Evolutionary conservation across 2,329 filamentous ascomycete species (phyloP), one percentile per base, ranked within the genome.

Genomic region (Colletotrichum godetiae): DNA sequence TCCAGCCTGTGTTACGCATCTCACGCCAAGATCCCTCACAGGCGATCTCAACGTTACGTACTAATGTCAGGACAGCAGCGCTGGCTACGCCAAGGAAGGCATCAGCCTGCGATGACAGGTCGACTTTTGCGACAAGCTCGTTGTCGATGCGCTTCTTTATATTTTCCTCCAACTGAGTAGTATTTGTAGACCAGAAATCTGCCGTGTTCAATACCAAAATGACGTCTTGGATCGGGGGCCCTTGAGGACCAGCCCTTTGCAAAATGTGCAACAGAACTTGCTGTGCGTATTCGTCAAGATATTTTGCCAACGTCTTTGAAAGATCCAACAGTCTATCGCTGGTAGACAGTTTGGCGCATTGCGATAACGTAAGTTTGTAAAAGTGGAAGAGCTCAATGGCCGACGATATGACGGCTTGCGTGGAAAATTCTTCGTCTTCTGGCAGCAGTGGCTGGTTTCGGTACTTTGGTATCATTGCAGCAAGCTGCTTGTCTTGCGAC

Each of bases 341-440:
- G 0, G 96, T 98, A 0, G 97, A 98, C 1, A 99, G 88, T 82
- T 98, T 98, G 4, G 97, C 95, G 82, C 97, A 99, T 84, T 99
- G 97, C 4, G 95, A 95, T 46, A 99, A 85, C 0, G 95, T 96
- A 72, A 96, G 90, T 74, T 97, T 95, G 84, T 99, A 99, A 80
- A 98, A 98, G 79, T 98, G 95, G 83, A 99, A 99, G 0, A 99
- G 89, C 80, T 99, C 97, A 58, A 97, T 98, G 4, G 97, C 97
- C 0, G 97, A 98, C 1, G 93, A 88, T 71, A 98, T 96, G 69
- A 99, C 96, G 57, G 94, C 92, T 80, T 97, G 94, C 0, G 94
- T 88, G 55, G 94, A 94, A 81, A 98, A 98, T 68, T 99, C 97
- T 77, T 99, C 97, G 76, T 98, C 97, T 0, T 89, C 86, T 3